phyloP scores from a whole-genome alignment of 2,329 filamentous ascomycete species.

The Aspergillus versicolor region DNA sequence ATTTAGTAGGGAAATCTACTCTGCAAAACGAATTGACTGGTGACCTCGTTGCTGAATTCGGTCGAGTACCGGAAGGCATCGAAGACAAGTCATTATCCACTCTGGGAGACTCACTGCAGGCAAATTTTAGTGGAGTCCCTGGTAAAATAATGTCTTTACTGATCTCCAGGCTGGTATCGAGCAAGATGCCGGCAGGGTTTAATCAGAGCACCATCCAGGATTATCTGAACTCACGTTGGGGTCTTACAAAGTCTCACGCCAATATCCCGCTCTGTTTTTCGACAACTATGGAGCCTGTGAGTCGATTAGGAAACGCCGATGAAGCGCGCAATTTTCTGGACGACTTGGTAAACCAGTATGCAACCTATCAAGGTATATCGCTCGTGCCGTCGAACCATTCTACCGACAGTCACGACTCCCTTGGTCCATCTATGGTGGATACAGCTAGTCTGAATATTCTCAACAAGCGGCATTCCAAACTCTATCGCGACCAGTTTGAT shows the following conservation, averaged over 20 bases:
- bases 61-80: slow-evolving; percentile 38
- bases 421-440: background rate
- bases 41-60: slow-evolving; percentile 44
- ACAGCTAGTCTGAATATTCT: background rate
- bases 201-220: slow-evolving; percentile 18
- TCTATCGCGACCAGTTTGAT: slow-evolving; percentile 12
- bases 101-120: slow-evolving; percentile 31
- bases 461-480: slow-evolving; percentile 3
- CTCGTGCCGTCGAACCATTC: background rate
- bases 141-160: slow-evolving; percentile 31
- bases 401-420: background rate
- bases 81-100: slow-evolving; percentile 40
- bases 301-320: slow-evolving; percentile 16
- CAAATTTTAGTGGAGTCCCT: slow-evolving; percentile 29
- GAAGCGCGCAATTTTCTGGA: slow-evolving; percentile 25
- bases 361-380: slow-evolving; percentile 13
- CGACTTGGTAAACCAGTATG: slow-evolving; percentile 18
- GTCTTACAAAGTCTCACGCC: slow-evolving; percentile 21
- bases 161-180: slow-evolving; percentile 29
- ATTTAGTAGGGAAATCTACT: slow-evolving; percentile 39
- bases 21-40: slow-evolving; percentile 48
- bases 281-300: slow-evolving; percentile 22
- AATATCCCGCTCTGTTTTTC: slow-evolving; percentile 23
- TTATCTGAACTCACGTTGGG: slow-evolving; percentile 28
- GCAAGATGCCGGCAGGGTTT: slow-evolving; percentile 32